A percentile compares a stretch with the other conserved stretches of the same genome.
These are phyloP conservation scores for Lipomyces japonicus DNA, from an alignment of 805 yeast genomes.

Conservation along the genomic window DNA sequence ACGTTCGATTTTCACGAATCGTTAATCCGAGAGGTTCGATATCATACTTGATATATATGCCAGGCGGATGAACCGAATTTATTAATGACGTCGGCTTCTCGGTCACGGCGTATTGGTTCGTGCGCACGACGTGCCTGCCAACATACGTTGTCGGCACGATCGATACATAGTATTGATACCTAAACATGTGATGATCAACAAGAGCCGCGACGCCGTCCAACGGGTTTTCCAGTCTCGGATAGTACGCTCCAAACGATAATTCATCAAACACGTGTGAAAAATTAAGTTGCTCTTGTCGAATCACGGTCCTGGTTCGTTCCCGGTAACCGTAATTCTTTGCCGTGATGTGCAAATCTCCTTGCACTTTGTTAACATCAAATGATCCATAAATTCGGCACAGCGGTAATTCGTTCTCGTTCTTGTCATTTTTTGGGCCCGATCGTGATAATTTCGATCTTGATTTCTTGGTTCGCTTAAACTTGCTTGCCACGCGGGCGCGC, in stretches of 20 bases:
- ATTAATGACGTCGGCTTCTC: constrained; percentile 34
- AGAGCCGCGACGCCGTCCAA: constrained; percentile 67
- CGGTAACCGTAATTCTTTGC: constrained; percentile 67
- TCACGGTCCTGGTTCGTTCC: constrained; percentile 32
- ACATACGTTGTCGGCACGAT: constrained; percentile 81
- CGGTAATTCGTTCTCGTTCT: constrained; percentile 42
- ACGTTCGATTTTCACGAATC: constrained; percentile 65
- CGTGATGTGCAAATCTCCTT: constrained; percentile 81
- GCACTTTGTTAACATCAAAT: constrained; percentile 78
- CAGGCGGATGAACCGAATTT: constrained; percentile 43
- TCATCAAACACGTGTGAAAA: constrained; percentile 83
- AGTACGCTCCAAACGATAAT: constrained; percentile 85
- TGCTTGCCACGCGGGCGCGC: constrained; percentile 21
- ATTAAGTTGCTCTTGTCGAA: constrained; percentile 45
- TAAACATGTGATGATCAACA: constrained; percentile 37
- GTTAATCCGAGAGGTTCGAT: constrained; percentile 80
- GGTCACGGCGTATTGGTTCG: constrained; percentile 80
- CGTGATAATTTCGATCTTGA: constrained; percentile 2
- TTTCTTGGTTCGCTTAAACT: constrained; percentile 16
- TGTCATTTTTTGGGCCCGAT: background rate
- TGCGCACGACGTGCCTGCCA: constrained; percentile 67
- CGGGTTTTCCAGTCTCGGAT: constrained; percentile 83
- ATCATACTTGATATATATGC: constrained; percentile 77
- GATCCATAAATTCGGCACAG: constrained; percentile 86
- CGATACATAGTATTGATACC: constrained; percentile 63